Evolutionary conservation across 257 asterid genomes (phyloP).

Genomic region (Solanum pimpinellifolium): DNA sequence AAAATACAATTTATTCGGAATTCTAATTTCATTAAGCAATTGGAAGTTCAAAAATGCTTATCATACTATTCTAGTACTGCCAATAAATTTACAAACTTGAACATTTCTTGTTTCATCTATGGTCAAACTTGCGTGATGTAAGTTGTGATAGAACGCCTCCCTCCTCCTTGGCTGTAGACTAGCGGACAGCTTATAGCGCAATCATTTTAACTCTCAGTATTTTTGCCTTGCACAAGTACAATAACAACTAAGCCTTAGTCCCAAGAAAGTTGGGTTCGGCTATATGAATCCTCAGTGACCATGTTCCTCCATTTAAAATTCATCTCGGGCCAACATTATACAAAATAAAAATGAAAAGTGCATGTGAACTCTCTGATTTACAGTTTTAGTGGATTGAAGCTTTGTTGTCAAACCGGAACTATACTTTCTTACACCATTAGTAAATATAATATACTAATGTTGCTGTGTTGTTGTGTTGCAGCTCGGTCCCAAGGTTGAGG

Average conservation of each 20-base stretch:
- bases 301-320: not conserved
- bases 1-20: not conserved
- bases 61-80: no score
- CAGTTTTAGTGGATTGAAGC: not conserved
- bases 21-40: not conserved
- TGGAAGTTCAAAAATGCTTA: not conserved
- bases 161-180: not conserved
- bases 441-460: not conserved
- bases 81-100: not conserved
- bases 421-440: not conserved
- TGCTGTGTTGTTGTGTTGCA: not conserved
- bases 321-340: not conserved
- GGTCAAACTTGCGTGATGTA: not conserved
- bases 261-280: not conserved
- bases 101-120: not conserved
- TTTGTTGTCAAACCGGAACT: not conserved
- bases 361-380: not conserved
- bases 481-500: constrained; percentile 35
- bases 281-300: not conserved
- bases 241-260: not conserved
- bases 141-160: not conserved
- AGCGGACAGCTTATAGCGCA: fast-evolving
- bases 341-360: no score
- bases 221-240: not conserved
- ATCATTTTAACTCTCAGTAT: not conserved